A percentile compares a stretch with the other conserved stretches of the same genome.
phyloP scores from a whole-genome alignment of 2,329 filamentous ascomycete species.

The Trichothecium sympodiale region DNA sequence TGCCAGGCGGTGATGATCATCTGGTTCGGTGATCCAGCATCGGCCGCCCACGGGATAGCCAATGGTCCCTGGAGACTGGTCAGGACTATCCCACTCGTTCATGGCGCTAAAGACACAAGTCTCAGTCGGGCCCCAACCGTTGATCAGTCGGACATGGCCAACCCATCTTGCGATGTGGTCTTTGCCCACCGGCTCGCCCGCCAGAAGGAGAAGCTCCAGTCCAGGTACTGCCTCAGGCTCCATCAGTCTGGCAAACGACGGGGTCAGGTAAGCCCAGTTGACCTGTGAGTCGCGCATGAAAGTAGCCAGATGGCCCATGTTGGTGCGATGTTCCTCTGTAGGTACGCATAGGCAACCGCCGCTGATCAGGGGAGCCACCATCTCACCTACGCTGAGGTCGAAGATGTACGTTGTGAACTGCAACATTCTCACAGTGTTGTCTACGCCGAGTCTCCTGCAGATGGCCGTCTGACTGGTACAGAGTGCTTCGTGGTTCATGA shows the following conservation, averaged over 20 bases:
- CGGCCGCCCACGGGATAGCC: conserved; percentile 5
- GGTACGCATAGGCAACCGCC: not conserved
- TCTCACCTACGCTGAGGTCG: not conserved
- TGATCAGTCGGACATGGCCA: conserved; percentile 4
- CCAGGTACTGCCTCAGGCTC: not conserved
- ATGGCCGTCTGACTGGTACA: not conserved
- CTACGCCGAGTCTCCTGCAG: not conserved
- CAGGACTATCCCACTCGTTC: conserved; percentile 1
- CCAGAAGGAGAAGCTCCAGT: conserved; percentile 4
- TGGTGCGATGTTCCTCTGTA: conserved; percentile 1
- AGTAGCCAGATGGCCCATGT: not conserved
- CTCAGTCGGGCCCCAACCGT: conserved; percentile 6
- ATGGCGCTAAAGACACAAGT: conserved; percentile 6
- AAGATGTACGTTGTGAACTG: not conserved
- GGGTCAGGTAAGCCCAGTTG: not conserved
- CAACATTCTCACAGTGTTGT: not conserved
- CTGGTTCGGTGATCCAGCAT: conserved; percentile 5
- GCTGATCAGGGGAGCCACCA: not conserved
- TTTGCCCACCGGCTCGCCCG: conserved; percentile 5
- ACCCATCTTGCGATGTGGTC: conserved; percentile 7
- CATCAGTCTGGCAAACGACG: not conserved
- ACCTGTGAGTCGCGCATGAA: conserved; percentile 1
- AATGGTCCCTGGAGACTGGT: conserved; percentile 1
- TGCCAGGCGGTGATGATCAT: conserved; percentile 2
- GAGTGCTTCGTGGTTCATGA: conserved; percentile 7